A percentile compares a stretch with the other conserved stretches of the same genome.
Evolutionary conservation across 2,329 filamentous ascomycete genomes (phyloP).

Genomic region (Aureobasidium sp.): DNA sequence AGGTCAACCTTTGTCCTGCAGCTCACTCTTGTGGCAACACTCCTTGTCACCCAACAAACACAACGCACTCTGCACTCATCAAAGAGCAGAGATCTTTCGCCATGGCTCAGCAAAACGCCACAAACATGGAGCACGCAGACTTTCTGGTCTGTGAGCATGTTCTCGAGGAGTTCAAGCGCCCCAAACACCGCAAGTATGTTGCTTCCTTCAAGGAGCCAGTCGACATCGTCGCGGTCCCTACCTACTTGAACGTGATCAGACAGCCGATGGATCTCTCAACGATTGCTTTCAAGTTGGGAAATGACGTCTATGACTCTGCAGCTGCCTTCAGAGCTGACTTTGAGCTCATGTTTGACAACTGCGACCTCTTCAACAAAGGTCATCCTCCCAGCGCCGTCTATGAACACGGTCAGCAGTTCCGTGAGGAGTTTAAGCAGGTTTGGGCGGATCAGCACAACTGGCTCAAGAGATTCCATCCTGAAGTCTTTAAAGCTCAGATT

Average conservation of each 20-base stretch:
- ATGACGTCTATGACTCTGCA: neutral
- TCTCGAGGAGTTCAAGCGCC: neutral
- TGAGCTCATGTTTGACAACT: slow-evolving; percentile 6
- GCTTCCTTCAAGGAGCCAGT: neutral
- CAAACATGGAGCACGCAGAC: neutral
- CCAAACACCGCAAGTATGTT: neutral
- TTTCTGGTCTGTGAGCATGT: neutral
- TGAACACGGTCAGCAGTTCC: neutral
- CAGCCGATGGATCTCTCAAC: neutral
- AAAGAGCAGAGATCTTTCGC: neutral
- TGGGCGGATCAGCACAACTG: neutral
- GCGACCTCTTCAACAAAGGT: neutral
- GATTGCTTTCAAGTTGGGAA: neutral
- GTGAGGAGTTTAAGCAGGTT: neutral
- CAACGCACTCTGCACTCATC: neutral
- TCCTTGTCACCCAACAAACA: neutral
- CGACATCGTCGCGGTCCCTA: neutral
- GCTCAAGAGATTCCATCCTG: neutral
- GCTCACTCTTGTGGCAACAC: neutral
- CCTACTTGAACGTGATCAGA: neutral
- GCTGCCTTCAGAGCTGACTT: neutral
- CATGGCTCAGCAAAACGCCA: neutral
- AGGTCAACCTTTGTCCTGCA: neutral
- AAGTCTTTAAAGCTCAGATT: neutral
- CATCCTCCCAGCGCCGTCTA: neutral